A percentile compares a stretch with the other conserved stretches of the same genome.
Conservation (phyloP, 1,284 basidiomycete genomes). For the Cryptococcus jaspeensis region DNA sequence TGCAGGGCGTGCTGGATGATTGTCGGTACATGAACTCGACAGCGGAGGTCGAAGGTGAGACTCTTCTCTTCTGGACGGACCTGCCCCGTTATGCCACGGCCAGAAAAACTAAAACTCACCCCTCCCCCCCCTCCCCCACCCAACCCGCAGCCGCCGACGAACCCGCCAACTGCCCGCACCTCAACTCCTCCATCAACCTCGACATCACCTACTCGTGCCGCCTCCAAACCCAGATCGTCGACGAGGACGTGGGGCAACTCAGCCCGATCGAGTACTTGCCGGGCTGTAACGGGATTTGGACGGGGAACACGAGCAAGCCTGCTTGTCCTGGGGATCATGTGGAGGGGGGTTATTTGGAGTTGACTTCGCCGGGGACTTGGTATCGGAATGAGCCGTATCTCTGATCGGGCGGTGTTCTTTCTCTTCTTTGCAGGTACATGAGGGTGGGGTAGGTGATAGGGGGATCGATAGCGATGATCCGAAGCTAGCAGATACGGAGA, state of each 20-base stretch:
- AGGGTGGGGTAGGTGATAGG: too few species aligned
- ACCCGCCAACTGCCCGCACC: constrained; percentile 21
- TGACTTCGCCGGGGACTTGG: constrained; percentile 12
- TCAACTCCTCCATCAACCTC: constrained; percentile 16
- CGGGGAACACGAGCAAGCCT: constrained; percentile 19
- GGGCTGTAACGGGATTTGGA: constrained; percentile 27
- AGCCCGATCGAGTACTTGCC: constrained; percentile 13
- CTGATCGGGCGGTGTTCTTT: background rate
- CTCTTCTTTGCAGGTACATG: too few species aligned
- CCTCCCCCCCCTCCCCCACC: background rate
- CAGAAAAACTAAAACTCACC: too few species aligned
- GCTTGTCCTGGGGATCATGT: constrained; percentile 21
- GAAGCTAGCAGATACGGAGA: too few species aligned
- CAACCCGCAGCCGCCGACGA: constrained; percentile 3
- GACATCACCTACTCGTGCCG: constrained; percentile 18
- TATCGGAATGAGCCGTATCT: constrained; percentile 22
- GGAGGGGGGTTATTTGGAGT: constrained; percentile 18
- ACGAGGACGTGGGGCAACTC: constrained; percentile 21
- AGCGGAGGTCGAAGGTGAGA: constrained; percentile 6
- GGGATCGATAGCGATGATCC: too few species aligned
- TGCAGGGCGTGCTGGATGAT: constrained; percentile 20
- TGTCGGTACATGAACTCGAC: constrained; percentile 30
- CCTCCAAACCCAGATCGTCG: constrained; percentile 21
- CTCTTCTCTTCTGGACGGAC: too few species aligned
- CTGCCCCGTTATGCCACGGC: too few species aligned